Conservation (phyloP, 352 stramenopile species). For the Pythium coloratum region DNA sequence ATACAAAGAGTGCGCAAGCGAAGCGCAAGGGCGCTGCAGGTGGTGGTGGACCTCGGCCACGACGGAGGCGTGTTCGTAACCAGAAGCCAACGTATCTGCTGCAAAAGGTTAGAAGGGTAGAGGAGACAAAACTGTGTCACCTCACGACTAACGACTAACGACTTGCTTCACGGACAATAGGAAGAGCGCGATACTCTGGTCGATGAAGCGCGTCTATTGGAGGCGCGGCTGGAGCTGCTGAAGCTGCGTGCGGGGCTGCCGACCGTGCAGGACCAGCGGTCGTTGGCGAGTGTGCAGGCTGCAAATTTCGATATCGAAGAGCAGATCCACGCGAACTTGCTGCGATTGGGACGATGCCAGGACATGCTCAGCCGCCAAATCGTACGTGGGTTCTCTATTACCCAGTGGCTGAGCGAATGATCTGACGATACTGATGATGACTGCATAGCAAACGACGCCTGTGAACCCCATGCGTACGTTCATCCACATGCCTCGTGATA, state of each 20-base stretch:
- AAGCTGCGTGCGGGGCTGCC: slow-evolving; percentile 19
- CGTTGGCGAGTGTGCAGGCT: slow-evolving; percentile 14
- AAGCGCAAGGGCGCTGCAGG: background rate
- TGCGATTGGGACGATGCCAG: slow-evolving; percentile 18
- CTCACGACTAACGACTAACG: background rate
- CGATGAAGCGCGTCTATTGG: slow-evolving; percentile 12
- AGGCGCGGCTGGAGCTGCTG: slow-evolving; percentile 24
- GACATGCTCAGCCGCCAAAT: slow-evolving; percentile 22
- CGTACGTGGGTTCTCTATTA: background rate
- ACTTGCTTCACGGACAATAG: background rate
- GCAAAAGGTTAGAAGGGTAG: slow-evolving; percentile 20
- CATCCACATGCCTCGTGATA: slow-evolving; percentile 9
- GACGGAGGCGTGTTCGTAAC: background rate
- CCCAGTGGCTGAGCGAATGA: too few relatives aligned
- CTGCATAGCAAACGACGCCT: slow-evolving; percentile 15
- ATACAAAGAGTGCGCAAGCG: background rate
- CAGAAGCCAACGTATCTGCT: slow-evolving; percentile 26
- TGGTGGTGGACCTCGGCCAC: background rate
- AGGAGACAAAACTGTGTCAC: background rate
- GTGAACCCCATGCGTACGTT: slow-evolving; percentile 3
- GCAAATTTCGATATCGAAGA: slow-evolving; percentile 24
- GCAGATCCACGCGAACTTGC: slow-evolving; percentile 23
- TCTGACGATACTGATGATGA: background rate
- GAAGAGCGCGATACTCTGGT: slow-evolving; percentile 22
- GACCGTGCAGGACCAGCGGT: slow-evolving; percentile 18